These are phyloP conservation scores for Skeletonema potamos DNA, from an alignment of 108 stramenopile genomes.

Conservation along the genomic window DNA sequence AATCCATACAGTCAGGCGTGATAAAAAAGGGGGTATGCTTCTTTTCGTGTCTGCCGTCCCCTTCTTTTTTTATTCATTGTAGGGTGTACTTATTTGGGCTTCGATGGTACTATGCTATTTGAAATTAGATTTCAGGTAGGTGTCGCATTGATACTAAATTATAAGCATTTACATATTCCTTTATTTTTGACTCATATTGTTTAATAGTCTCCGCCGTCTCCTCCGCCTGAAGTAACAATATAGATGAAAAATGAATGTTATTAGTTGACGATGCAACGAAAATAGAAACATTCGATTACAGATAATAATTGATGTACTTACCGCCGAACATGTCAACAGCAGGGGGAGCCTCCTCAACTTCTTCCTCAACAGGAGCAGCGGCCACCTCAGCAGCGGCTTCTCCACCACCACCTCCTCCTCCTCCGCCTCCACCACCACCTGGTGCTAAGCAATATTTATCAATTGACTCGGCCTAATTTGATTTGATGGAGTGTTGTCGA, in stretches of 20 bases:
- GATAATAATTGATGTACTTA: slow-evolving; percentile 2
- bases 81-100: neutral
- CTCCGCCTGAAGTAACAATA: slow-evolving; percentile 48
- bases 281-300: neutral
- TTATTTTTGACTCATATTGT: slow-evolving; percentile 2
- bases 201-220: slow-evolving; percentile 54
- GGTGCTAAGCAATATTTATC: slow-evolving; percentile 57
- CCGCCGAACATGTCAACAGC: slow-evolving; percentile 50
- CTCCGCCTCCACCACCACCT: slow-evolving; percentile 73
- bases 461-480: slow-evolving; percentile 39
- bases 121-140: neutral
- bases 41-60: neutral
- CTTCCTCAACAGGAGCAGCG: no score
- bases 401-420: slow-evolving; percentile 56
- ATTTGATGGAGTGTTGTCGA: neutral
- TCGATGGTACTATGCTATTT: neutral
- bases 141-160: neutral
- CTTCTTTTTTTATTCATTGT: neutral
- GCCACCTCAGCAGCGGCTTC: slow-evolving; percentile 53
- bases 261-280: neutral
- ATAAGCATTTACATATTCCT: slow-evolving; percentile 7
- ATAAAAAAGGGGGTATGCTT: neutral
- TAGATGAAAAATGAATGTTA: neutral
- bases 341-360: slow-evolving; percentile 16
- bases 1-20: slow-evolving; percentile 34